These are phyloP conservation scores for Mycena belliarum DNA, from an alignment of 768 basidiomycete genomes.

Conservation along the genomic window DNA sequence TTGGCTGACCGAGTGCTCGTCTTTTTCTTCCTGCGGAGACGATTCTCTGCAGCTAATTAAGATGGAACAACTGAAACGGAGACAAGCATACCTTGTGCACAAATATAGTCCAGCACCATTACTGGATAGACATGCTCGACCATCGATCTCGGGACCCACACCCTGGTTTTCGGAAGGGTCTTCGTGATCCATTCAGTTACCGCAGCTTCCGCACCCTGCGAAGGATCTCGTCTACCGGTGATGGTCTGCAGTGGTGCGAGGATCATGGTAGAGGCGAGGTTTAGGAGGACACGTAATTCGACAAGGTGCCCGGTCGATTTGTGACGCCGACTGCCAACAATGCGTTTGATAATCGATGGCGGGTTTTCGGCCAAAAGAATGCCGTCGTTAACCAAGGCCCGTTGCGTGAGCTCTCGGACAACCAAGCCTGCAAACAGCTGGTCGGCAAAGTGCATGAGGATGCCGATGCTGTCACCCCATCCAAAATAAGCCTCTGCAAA, in stretches of 20 bases:
- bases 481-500: constrained; percentile 8
- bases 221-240: background rate
- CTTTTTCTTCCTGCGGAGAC: no score
- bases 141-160: constrained; percentile 3
- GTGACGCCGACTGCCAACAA: background rate
- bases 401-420: background rate
- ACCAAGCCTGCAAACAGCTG: constrained; percentile 6
- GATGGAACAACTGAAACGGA: background rate
- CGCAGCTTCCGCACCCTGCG: background rate
- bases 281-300: background rate
- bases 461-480: constrained; percentile 10
- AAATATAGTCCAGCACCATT: constrained; percentile 1
- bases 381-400: background rate
- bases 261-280: background rate
- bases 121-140: constrained; percentile 1
- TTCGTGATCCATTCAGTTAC: background rate
- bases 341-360: background rate
- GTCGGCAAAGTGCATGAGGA: constrained; percentile 6
- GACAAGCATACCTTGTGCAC: background rate
- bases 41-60: no score
- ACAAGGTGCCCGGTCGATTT: constrained; percentile 4
- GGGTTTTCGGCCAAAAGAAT: background rate
- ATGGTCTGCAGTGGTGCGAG: background rate
- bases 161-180: background rate
- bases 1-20: no score